These are phyloP conservation scores for Cryptococcus sp. DNA, from an alignment of 1,284 basidiomycete genomes.

Conservation along the genomic window DNA sequence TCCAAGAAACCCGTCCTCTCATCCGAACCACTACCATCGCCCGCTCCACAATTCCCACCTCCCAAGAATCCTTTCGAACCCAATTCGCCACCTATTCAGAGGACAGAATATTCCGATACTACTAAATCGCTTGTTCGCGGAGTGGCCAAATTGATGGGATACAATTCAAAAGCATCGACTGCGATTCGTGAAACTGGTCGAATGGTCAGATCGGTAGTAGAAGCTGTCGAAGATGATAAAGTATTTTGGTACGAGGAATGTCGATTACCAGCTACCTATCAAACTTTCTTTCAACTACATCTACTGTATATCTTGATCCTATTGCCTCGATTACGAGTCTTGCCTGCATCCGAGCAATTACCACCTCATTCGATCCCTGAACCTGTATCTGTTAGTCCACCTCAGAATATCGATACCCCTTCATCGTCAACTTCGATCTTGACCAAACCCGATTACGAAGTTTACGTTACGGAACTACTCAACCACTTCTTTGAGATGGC, in stretches of 20 bases:
- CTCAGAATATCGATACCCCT: neutral
- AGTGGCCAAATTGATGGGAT: conserved; percentile 53
- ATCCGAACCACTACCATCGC: conserved; percentile 6
- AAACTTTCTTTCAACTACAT: conserved; percentile 95
- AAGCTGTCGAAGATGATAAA: conserved; percentile 49
- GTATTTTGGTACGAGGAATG: conserved; percentile 61
- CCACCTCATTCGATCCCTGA: conserved; percentile 52
- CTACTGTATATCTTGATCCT: conserved; percentile 92
- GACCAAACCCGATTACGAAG: conserved; percentile 30
- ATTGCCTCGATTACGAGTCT: conserved; percentile 77
- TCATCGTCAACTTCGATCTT: conserved; percentile 2
- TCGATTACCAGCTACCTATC: conserved; percentile 84
- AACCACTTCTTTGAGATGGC: conserved; percentile 96
- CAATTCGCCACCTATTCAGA: conserved; percentile 1
- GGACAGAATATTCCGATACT: conserved; percentile 27
- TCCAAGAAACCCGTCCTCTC: neutral
- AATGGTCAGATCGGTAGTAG: conserved; percentile 54
- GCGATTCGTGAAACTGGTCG: conserved; percentile 55
- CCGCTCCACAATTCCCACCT: conserved; percentile 33
- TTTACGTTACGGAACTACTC: conserved; percentile 59
- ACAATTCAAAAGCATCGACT: conserved; percentile 51
- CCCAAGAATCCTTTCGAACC: conserved; percentile 38
- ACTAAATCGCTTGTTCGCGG: conserved; percentile 35
- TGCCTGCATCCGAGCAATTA: conserved; percentile 54
- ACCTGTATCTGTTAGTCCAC: conserved; percentile 14